Conservation (phyloP, 2,329 filamentous ascomycete species). For the Paracamarosporium sp. region DNA sequence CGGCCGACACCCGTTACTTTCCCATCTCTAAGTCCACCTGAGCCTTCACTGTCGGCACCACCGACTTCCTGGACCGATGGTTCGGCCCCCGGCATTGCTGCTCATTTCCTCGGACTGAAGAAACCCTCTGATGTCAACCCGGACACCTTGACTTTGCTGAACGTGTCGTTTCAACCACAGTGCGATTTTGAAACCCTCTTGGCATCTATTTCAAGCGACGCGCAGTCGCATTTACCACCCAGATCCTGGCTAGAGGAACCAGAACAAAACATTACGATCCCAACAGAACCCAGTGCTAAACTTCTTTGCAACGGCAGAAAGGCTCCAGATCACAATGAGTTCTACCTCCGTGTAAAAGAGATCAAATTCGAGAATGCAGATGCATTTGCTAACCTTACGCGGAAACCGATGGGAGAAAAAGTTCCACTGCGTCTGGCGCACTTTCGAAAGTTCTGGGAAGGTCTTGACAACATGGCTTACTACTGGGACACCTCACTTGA, state of each 20-base stretch:
- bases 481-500: conserved; percentile 69
- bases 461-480: conserved; percentile 64
- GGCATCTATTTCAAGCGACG: conserved; percentile 36
- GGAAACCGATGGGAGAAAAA: conserved; percentile 54
- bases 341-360: conserved; percentile 57
- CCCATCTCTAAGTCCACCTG: conserved; percentile 53
- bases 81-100: conserved; percentile 49
- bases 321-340: conserved; percentile 57
- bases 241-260: conserved; percentile 39
- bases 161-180: conserved; percentile 48
- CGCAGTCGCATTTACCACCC: conserved; percentile 48
- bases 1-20: conserved; percentile 60
- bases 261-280: conserved; percentile 34
- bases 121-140: conserved; percentile 51
- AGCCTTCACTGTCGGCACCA: conserved; percentile 29
- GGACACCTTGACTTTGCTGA: conserved; percentile 50
- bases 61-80: conserved; percentile 42
- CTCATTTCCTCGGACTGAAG: conserved; percentile 51
- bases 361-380: conserved; percentile 62
- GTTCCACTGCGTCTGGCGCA: conserved; percentile 60
- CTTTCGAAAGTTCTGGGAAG: conserved; percentile 66
- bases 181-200: conserved; percentile 51
- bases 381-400: conserved; percentile 62
- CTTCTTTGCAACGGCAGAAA: conserved; percentile 57
- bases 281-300: conserved; percentile 32